A percentile compares a stretch with the other conserved stretches of the same genome.
phyloP scores from a whole-genome alignment of 176 grass and related monocot species.

The Aegilops umbellulata region DNA sequence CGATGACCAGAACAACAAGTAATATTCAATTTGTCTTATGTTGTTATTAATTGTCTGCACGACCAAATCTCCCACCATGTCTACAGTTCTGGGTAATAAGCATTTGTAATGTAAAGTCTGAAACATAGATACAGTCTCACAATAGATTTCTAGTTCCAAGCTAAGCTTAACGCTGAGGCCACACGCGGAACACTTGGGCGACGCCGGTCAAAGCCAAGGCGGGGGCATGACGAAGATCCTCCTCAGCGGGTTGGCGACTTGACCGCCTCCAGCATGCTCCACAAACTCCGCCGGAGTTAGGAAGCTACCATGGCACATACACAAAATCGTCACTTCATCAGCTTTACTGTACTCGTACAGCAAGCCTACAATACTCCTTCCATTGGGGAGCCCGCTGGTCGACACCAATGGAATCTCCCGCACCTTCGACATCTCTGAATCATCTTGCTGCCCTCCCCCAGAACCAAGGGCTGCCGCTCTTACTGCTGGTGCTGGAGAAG shows the following conservation, averaged over 20 bases:
- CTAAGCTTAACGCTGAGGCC: background rate
- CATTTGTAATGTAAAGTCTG: background rate
- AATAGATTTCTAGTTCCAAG: slow-evolving; percentile 5
- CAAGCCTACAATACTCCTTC: slow-evolving; percentile 63
- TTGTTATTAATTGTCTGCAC: background rate
- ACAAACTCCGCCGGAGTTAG: slow-evolving; percentile 71
- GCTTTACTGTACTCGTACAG: slow-evolving; percentile 64
- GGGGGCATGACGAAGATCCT: slow-evolving; percentile 59
- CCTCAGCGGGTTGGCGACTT: slow-evolving; percentile 55
- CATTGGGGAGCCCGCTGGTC: slow-evolving; percentile 62
- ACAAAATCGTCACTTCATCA: slow-evolving; percentile 70
- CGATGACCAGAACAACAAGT: background rate
- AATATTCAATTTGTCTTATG: background rate
- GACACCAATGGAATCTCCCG: slow-evolving; percentile 57
- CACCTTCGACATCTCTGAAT: slow-evolving; percentile 19
- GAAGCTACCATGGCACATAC: slow-evolving; percentile 77
- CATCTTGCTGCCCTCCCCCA: slow-evolving; percentile 14
- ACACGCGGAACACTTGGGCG: background rate
- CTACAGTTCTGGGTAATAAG: background rate
- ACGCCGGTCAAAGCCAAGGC: slow-evolving; percentile 6
- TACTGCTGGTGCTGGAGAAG: background rate
- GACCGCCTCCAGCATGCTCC: slow-evolving; percentile 70
- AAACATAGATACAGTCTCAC: background rate
- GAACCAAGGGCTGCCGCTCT: background rate
- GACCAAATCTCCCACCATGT: slow-evolving; percentile 13